Conservation (phyloP, 129 eudicot genomes). For the Daucus carota region DH1_v3.0 NC_030385.2:3841501-3842000, state of each 20-base stretch:
- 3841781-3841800: constrained; percentile 43
- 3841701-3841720: constrained; percentile 47
- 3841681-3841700: constrained; percentile 38
- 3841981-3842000: background rate
- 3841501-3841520: constrained; percentile 38
- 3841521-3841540: constrained; percentile 38
- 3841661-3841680: constrained; percentile 50
- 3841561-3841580: constrained; percentile 22
- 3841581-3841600: constrained; percentile 61
- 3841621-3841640: constrained; percentile 7
- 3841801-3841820: background rate
- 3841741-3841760: constrained; percentile 42
- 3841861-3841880: constrained; percentile 63
- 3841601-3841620: constrained; percentile 63
- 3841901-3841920: background rate
- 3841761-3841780: constrained; percentile 19
- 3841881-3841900: constrained; percentile 19
- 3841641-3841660: constrained; percentile 46
- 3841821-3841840: constrained; percentile 61
- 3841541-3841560: constrained; percentile 57
- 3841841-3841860: constrained; percentile 60
- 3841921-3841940: too few species aligned
- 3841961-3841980: too few species aligned
- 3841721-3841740: constrained; percentile 46
- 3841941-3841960: background rate